phyloP scores from a whole-genome alignment of 2,329 filamentous ascomycete species.

The Hymenotorrendiella dingleyae region DNA sequence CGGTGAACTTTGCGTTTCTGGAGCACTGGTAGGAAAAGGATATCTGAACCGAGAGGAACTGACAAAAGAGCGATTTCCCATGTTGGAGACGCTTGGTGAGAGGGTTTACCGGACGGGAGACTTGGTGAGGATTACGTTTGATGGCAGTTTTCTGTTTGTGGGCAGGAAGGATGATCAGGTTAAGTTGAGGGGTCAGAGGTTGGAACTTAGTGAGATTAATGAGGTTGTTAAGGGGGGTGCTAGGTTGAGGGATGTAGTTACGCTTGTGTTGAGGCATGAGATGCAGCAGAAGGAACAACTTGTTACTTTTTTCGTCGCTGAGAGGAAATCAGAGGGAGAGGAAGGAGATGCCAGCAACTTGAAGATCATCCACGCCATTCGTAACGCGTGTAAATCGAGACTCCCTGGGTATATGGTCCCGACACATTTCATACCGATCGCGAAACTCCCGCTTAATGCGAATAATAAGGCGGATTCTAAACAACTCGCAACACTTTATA shows the following conservation, averaged over 20 bases:
- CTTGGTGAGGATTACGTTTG: slow-evolving; percentile 72
- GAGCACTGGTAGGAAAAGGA: slow-evolving; percentile 80
- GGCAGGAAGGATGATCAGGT: slow-evolving; percentile 88
- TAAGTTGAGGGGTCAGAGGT: slow-evolving; percentile 80
- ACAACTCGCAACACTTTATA: slow-evolving; percentile 60
- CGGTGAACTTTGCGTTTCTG: slow-evolving; percentile 84
- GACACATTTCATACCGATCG: slow-evolving; percentile 69
- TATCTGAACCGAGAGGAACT: slow-evolving; percentile 79
- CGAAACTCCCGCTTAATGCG: slow-evolving; percentile 69
- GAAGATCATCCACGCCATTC: slow-evolving; percentile 42
- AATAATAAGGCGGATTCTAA: slow-evolving; percentile 88
- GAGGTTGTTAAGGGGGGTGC: slow-evolving; percentile 66
- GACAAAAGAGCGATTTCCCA: slow-evolving; percentile 70
- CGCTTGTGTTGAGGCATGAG: slow-evolving; percentile 66
- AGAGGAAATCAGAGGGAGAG: slow-evolving; percentile 9
- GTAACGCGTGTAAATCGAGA: slow-evolving; percentile 58
- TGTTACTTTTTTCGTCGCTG: slow-evolving; percentile 64
- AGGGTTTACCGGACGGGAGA: slow-evolving; percentile 84
- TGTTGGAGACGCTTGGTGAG: slow-evolving; percentile 48
- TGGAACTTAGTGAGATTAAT: slow-evolving; percentile 91
- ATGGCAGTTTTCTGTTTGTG: slow-evolving; percentile 80
- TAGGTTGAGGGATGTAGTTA: slow-evolving; percentile 60
- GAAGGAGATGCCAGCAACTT: too few relatives aligned
- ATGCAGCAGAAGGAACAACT: slow-evolving; percentile 75
- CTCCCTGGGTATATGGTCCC: slow-evolving; percentile 89